Evolutionary conservation across 768 basidiomycete species (phyloP).

Genomic region (Amyloporia xantha): DNA sequence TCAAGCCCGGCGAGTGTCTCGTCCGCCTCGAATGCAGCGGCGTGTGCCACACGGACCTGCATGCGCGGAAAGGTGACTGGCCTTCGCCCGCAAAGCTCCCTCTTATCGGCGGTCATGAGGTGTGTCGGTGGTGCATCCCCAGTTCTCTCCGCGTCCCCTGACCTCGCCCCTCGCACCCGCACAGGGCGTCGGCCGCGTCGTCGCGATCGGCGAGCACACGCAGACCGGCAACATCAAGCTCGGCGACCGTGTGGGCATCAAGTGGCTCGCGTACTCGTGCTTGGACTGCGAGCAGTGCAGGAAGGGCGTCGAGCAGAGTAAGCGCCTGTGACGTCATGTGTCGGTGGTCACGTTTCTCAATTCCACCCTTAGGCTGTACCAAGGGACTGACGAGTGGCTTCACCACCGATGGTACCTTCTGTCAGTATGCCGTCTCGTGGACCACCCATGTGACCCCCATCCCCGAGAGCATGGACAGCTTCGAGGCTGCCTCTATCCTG

Average conservation of each 20-base stretch:
- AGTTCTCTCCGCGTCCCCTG: no score
- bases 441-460: conserved; percentile 74
- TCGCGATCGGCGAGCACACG: conserved; percentile 72
- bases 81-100: conserved; percentile 59
- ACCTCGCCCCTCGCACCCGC: neutral
- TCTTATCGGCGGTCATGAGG: conserved; percentile 68
- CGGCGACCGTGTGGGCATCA: conserved; percentile 79
- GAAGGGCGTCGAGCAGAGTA: conserved; percentile 71
- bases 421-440: conserved; percentile 66
- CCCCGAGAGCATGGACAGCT: conserved; percentile 58
- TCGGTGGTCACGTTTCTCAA: no score
- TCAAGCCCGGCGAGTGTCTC: conserved; percentile 65
- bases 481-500: conserved; percentile 66
- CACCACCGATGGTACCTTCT: conserved; percentile 73
- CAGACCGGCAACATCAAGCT: conserved; percentile 53
- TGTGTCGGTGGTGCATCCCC: no score
- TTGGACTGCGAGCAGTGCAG: conserved; percentile 71
- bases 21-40: conserved; percentile 72
- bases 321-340: conserved; percentile 13
- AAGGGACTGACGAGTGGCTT: conserved; percentile 61
- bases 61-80: conserved; percentile 76
- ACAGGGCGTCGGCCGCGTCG: conserved; percentile 78
- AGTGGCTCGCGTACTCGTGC: conserved; percentile 74
- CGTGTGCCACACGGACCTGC: conserved; percentile 85
- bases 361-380: conserved; percentile 44